Conservation (phyloP, 257 asterid species). For the Solanum chiquidenum region DNA sequence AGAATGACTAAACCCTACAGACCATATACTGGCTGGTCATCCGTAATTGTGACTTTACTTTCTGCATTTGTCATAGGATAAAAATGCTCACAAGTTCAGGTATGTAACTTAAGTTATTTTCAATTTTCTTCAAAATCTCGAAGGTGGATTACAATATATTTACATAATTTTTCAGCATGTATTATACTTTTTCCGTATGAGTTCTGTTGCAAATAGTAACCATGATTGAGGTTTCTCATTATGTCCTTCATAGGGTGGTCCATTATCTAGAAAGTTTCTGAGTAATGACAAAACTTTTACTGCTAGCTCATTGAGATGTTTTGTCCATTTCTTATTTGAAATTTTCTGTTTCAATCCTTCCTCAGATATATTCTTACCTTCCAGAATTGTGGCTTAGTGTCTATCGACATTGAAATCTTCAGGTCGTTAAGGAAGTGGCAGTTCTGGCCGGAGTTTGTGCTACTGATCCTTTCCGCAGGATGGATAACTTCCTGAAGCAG, state of each 20-base stretch:
- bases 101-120: not conserved
- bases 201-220: not conserved
- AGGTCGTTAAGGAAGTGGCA: constrained; percentile 87
- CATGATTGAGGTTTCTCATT: not conserved
- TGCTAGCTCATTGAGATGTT: not conserved
- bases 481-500: constrained; percentile 88
- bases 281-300: not conserved
- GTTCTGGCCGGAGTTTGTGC: constrained; percentile 98
- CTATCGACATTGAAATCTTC: constrained; percentile 2
- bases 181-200: not conserved
- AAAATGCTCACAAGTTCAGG: not conserved
- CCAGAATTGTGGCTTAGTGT: not conserved
- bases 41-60: not conserved
- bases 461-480: constrained; percentile 90
- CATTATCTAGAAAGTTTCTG: not conserved
- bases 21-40: not conserved
- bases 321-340: not conserved
- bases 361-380: not conserved
- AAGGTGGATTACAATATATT: not conserved
- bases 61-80: not conserved
- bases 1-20: not conserved
- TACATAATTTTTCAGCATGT: not conserved
- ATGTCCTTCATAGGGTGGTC: not conserved
- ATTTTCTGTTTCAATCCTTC: too few relatives aligned
- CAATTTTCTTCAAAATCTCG: not conserved